A percentile compares a stretch with the other conserved stretches of the same genome.
Conservation (phyloP, 495 filamentous ascomycete species). For the Xylaria acuta region DNA sequence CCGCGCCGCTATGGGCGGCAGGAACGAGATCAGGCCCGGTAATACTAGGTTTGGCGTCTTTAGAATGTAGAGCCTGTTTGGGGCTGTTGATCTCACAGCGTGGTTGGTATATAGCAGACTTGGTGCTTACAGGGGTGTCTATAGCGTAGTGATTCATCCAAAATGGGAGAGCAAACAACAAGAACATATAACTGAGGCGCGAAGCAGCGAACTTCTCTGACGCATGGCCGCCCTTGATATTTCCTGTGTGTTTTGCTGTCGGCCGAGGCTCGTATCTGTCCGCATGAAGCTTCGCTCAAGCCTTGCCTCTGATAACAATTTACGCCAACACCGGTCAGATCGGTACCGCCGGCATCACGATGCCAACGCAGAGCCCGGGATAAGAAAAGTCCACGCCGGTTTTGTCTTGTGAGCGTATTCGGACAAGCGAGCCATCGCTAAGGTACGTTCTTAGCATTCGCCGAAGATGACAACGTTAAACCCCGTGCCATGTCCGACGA, state of each 20-base stretch:
- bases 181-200: not conserved
- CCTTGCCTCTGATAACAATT: not conserved
- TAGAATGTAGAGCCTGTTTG: constrained; percentile 71
- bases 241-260: not conserved
- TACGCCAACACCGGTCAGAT: not conserved
- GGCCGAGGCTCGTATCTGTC: not conserved
- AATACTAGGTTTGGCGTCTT: constrained; percentile 92
- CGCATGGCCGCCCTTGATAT: not conserved
- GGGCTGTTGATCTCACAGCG: not conserved
- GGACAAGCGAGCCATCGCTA: not conserved
- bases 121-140: not conserved
- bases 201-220: not conserved
- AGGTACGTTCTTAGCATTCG: not conserved
- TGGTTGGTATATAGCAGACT: constrained; percentile 8
- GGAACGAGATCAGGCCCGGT: constrained; percentile 61
- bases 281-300: not conserved
- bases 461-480: not conserved
- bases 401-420: not conserved
- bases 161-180: constrained; percentile 6
- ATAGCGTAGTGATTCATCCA: not conserved
- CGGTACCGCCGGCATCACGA: not conserved
- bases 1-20: constrained; percentile 75
- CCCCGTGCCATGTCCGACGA: not conserved
- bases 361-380: not conserved
- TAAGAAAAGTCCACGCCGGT: not conserved